Evolutionary conservation across 116 monocot genomes (phyloP).

Genomic region (Phalaenopsis hybrid): DNA sequence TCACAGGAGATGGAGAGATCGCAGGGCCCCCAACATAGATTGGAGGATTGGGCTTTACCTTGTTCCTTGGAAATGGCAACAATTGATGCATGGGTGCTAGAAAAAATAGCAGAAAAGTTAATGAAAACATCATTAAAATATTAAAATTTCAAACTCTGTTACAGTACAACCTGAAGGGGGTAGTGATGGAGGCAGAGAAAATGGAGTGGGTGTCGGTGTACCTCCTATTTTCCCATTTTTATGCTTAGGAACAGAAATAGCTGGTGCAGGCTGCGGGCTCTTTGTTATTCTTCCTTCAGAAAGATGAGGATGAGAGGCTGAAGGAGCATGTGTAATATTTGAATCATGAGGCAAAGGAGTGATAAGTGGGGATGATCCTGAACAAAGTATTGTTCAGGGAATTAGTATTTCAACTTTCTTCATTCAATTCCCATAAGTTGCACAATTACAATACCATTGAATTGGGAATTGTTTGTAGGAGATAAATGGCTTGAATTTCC

Average conservation of each 20-base stretch:
- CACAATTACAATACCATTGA: slow-evolving; percentile 26
- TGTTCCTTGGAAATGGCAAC: neutral
- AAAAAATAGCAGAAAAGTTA: neutral
- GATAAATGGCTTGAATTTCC: slow-evolving; percentile 2
- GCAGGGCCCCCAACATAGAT: neutral
- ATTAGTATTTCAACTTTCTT: neutral
- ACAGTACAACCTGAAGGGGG: slow-evolving; percentile 33
- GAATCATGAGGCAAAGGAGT: slow-evolving; percentile 25
- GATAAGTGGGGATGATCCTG: slow-evolving; percentile 28
- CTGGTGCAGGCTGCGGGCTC: slow-evolving; percentile 7
- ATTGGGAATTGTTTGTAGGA: slow-evolving; percentile 13
- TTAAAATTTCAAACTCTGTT: neutral
- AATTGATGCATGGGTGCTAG: neutral
- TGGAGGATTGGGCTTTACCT: neutral
- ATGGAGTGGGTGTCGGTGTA: slow-evolving; percentile 27
- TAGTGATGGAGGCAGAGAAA: slow-evolving; percentile 21
- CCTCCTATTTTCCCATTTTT: slow-evolving; percentile 14
- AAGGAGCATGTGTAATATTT: slow-evolving; percentile 10
- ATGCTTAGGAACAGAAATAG: neutral
- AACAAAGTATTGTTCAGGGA: neutral
- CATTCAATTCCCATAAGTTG: neutral
- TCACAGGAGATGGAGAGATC: neutral
- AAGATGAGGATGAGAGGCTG: slow-evolving; percentile 5
- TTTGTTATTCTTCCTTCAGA: slow-evolving; percentile 12
- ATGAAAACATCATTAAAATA: neutral